Percentiles rank a stretch among this genome's conserved stretches.
Conservation (phyloP, 345 rosid genomes). For the Euphorbia lathyris region DNA sequence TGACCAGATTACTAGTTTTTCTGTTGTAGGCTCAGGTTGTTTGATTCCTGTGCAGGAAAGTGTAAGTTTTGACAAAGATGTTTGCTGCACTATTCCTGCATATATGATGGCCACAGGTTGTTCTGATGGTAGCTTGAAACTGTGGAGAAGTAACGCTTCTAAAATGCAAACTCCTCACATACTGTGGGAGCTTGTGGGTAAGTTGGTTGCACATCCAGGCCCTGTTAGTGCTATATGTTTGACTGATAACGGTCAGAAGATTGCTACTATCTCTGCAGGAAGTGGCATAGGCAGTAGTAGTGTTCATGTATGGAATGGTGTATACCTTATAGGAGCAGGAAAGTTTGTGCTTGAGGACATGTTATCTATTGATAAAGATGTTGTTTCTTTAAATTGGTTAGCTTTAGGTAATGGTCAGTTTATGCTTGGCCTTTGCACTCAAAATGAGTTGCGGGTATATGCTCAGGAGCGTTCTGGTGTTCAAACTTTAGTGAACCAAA, state of each 20-base stretch:
- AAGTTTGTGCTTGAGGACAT: conserved; percentile 64
- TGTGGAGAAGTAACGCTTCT: conserved; percentile 64
- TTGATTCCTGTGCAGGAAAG: conserved; percentile 31
- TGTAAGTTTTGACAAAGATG: conserved; percentile 27
- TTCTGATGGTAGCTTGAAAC: conserved; percentile 71
- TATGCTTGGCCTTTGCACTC: conserved; percentile 69
- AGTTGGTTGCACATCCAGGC: conserved; percentile 49
- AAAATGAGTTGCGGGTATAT: conserved; percentile 62
- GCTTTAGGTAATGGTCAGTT: conserved; percentile 59
- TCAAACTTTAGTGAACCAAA: conserved; percentile 35
- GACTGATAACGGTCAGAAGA: conserved; percentile 62
- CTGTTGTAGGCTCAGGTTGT: conserved; percentile 48
- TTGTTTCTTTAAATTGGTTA: conserved; percentile 68
- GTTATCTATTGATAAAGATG: conserved; percentile 40
- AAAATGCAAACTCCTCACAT: conserved; percentile 28
- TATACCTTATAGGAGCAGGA: conserved; percentile 54
- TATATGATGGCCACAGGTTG: conserved; percentile 82
- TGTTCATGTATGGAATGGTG: conserved; percentile 60
- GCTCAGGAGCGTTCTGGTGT: conserved; percentile 49
- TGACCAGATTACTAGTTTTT: conserved; percentile 62
- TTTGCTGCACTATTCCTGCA: conserved; percentile 37
- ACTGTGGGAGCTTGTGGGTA: conserved; percentile 79
- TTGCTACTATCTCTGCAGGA: conserved; percentile 54
- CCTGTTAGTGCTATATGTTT: conserved; percentile 53
- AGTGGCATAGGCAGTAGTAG: conserved; percentile 27